Conservation (phyloP, 1,284 basidiomycete genomes). For the Ganoderma sp. region DNA sequence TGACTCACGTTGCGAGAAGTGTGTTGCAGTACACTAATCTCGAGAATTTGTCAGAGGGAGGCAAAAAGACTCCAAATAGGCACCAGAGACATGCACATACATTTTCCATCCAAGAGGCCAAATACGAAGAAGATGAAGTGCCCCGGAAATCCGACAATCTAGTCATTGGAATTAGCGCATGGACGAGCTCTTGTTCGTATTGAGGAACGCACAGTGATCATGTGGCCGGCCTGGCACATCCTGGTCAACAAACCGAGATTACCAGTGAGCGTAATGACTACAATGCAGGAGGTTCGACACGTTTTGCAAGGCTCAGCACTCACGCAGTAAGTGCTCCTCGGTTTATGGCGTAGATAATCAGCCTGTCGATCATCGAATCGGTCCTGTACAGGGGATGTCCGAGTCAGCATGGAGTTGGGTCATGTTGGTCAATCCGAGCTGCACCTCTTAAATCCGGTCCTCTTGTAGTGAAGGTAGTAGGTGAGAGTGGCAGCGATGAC, state of each 20-base stretch:
- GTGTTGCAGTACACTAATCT: background rate
- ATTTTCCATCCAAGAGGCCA: background rate
- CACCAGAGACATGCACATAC: background rate
- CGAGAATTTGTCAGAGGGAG: too few relatives aligned
- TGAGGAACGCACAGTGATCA: background rate
- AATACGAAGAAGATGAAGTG: background rate
- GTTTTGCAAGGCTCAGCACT: background rate
- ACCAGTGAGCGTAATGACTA: too few relatives aligned
- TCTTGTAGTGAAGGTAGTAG: background rate
- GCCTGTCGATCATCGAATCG: background rate
- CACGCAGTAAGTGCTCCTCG: background rate
- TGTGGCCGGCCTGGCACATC: conserved; percentile 1
- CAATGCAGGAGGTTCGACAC: background rate
- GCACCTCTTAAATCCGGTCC: conserved; percentile 4
- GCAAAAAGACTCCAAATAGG: too few relatives aligned
- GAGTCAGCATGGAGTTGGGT: background rate
- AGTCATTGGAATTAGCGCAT: background rate
- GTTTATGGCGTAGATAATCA: background rate
- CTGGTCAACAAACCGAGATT: background rate
- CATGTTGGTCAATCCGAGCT: background rate
- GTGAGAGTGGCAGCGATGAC: conserved; percentile 2
- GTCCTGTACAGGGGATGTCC: background rate
- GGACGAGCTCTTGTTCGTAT: too few relatives aligned
- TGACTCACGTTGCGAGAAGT: background rate
- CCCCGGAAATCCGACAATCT: background rate